Evolutionary conservation across 257 asterid species (phyloP).

Genomic region (Solanum habrochaites): DNA sequence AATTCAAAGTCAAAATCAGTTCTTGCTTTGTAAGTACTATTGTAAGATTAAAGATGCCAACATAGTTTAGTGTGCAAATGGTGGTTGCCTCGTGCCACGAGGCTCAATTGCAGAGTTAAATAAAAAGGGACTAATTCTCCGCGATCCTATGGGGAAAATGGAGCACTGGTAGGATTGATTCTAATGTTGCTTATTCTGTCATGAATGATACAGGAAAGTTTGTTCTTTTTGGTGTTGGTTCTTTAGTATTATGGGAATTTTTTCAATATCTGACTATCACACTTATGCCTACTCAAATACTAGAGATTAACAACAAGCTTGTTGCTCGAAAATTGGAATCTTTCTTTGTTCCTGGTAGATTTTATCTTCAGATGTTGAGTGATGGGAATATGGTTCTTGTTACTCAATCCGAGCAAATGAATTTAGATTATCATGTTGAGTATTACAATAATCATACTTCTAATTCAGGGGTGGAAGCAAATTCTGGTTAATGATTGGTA

Average conservation of each 20-base stretch:
- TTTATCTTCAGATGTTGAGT: conserved; percentile 16
- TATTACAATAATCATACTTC: conserved; percentile 25
- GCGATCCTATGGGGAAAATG: conserved; percentile 13
- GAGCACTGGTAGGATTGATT: neutral
- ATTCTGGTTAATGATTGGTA: conserved; percentile 21
- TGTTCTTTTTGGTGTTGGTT: conserved; percentile 8
- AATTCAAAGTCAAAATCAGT: conserved; percentile 10
- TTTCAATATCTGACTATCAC: conserved; percentile 25
- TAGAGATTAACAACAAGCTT: neutral
- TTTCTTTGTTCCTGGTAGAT: conserved; percentile 32
- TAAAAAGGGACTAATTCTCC: conserved; percentile 21
- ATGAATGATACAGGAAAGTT: conserved; percentile 51
- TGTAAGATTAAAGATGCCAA: conserved; percentile 28
- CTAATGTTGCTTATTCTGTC: conserved; percentile 13
- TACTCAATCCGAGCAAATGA: conserved; percentile 10
- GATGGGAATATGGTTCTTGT: conserved; percentile 29
- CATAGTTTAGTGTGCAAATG: conserved; percentile 32
- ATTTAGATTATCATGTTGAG: conserved; percentile 9
- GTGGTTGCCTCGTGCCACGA: conserved; percentile 13
- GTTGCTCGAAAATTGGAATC: neutral
- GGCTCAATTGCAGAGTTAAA: conserved; percentile 26
- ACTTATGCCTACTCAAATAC: conserved; percentile 13
- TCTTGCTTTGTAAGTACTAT: conserved; percentile 41
- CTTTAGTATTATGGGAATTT: conserved; percentile 36
- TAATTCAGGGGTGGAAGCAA: conserved; percentile 1